These are phyloP conservation scores for Populus tomentosa DNA, from an alignment of 441 rosid species.

Conservation along the genomic window DNA sequence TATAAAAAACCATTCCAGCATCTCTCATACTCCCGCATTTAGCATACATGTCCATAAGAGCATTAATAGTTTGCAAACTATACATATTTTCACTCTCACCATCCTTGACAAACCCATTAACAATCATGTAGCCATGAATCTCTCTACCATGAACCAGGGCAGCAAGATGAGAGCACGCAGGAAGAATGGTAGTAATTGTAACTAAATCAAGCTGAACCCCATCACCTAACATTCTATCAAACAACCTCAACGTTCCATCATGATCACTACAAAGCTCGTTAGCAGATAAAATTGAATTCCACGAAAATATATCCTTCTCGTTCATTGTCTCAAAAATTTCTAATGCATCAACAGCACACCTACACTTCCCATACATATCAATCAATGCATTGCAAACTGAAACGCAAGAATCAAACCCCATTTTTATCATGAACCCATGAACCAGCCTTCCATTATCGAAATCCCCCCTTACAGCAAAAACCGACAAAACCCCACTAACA, in stretches of 20 bases:
- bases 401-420: constrained; percentile 33
- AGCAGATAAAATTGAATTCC: constrained; percentile 52
- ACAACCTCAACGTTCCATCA: constrained; percentile 43
- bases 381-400: constrained; percentile 52
- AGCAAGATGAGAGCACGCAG: constrained; percentile 54
- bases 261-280: constrained; percentile 47
- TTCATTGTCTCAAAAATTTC: constrained; percentile 41
- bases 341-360: constrained; percentile 29
- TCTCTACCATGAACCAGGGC: constrained; percentile 48
- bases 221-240: constrained; percentile 38
- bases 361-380: constrained; percentile 63
- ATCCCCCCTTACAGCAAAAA: constrained; percentile 32
- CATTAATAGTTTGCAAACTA: constrained; percentile 36
- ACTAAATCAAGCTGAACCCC: constrained; percentile 46
- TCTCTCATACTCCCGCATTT: constrained; percentile 59
- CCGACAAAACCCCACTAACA: constrained; percentile 45
- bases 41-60: constrained; percentile 55
- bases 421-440: constrained; percentile 45
- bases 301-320: constrained; percentile 51
- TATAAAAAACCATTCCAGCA: constrained; percentile 43
- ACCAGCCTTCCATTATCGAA: constrained; percentile 40
- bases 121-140: constrained; percentile 44
- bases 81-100: constrained; percentile 14
- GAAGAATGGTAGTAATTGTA: constrained; percentile 48
- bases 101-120: constrained; percentile 33